Evolutionary conservation across 306 rosid species (phyloP), one percentile per base, ranked within the genome.

Genomic region (Carpinus viminea): DNA sequence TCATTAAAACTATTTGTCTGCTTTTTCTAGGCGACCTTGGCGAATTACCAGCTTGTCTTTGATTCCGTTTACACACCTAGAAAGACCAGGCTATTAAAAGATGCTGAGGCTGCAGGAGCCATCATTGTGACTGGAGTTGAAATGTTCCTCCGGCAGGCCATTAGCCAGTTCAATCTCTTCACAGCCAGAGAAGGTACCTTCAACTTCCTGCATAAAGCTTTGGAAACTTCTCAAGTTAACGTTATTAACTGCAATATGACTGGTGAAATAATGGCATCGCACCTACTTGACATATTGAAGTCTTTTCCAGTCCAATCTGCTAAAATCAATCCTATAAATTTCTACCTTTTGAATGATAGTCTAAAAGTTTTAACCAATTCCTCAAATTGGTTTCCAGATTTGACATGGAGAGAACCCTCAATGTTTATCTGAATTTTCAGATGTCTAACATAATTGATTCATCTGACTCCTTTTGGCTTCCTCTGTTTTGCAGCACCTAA

Each of bases 81-180:
- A 68, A 87, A 78, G 77, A 87, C 90, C 46, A 84, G 78, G 69
- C 60, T 87, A 48, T 13, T 87, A 76, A 84, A 84, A 74, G 90
- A 84, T 47, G 86, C 90, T 1, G 82, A 84, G 70, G 87, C 84
- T n/a, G 82, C 80, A 4, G 90, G 87, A 55, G 86, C 87, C 66
- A 79, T 76, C 56, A 68, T 54, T 7, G 87, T 87, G 36, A 74
- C 86, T 47, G 90, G 90, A 12, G 84, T 84, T 15, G 90, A 87
- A 81, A 84, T 87, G 90, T 87, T 87, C 80, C 82, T 81, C 57
- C 73, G 88, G 68, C 87, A 84, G 60, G 90, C 90, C 75, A 77
- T 72, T 73, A 84, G 76, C 20, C 88, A 87, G 78, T 73, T 84
- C 87, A 87, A 74, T 73, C 86, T 87, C 72, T 84, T 87, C 84